These are phyloP conservation scores for Penicillium sp. DNA, from an alignment of 2,329 filamentous ascomycete species.

Conservation along the genomic window DNA sequence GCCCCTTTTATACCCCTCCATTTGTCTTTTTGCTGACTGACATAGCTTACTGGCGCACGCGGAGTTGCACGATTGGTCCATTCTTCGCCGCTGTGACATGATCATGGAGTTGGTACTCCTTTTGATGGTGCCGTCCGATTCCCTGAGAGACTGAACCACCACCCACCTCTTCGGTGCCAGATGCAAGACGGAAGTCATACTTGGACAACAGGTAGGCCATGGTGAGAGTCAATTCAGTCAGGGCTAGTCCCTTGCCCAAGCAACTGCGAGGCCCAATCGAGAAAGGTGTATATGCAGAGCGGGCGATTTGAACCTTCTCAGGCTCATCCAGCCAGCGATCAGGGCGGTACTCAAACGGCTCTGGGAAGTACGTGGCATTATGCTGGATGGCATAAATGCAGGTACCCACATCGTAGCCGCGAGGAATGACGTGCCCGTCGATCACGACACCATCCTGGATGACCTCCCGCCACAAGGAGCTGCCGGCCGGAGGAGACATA, in stretches of 20 bases:
- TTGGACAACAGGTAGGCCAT: conserved; percentile 16
- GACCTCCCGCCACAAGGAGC: conserved; percentile 31
- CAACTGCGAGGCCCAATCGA: conserved; percentile 24
- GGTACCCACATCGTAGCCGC: conserved; percentile 32
- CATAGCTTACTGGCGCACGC: background rate
- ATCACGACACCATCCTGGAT: conserved; percentile 29
- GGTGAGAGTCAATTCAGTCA: conserved; percentile 23
- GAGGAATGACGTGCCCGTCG: conserved; percentile 32
- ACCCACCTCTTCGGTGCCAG: too few relatives aligned
- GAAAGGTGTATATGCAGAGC: conserved; percentile 23
- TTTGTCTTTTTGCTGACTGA: too few relatives aligned
- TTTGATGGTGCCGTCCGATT: background rate
- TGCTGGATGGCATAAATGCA: conserved; percentile 36
- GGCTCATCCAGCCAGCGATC: conserved; percentile 36
- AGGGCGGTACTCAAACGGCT: conserved; percentile 30
- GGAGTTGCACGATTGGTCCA: conserved; percentile 3
- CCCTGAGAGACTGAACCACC: conserved; percentile 1
- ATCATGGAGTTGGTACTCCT: conserved; percentile 2
- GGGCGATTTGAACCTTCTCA: conserved; percentile 1
- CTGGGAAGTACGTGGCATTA: conserved; percentile 29
- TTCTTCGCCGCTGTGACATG: conserved; percentile 6
- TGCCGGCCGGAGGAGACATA: conserved; percentile 30
- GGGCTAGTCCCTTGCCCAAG: conserved; percentile 26
- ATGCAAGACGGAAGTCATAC: too few relatives aligned
- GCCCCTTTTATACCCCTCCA: too few relatives aligned